These are phyloP conservation scores for Forsythia suspensa DNA, from an alignment of 257 asterid genomes.

Conservation along the genomic window DNA sequence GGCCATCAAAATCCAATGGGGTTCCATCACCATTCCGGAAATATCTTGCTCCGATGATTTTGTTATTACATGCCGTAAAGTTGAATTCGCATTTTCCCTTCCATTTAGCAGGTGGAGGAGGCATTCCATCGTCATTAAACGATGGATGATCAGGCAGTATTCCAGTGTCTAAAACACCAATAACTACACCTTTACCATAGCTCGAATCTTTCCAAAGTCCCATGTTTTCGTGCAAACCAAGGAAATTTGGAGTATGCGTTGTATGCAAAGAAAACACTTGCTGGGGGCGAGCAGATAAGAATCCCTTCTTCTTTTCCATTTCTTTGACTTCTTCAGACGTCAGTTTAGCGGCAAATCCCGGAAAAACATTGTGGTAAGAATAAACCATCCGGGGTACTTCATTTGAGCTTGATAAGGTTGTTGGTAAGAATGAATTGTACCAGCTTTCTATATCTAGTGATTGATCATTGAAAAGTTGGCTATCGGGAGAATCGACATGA, in stretches of 20 bases:
- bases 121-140: slow-evolving; percentile 28
- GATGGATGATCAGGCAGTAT: slow-evolving; percentile 31
- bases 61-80: slow-evolving; percentile 36
- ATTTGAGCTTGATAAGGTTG: neutral
- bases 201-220: slow-evolving; percentile 30
- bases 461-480: too few relatives aligned
- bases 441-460: slow-evolving; percentile 9
- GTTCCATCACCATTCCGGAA: neutral
- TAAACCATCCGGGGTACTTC: slow-evolving; percentile 15
- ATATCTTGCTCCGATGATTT: slow-evolving; percentile 40
- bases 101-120: slow-evolving; percentile 41
- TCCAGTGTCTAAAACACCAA: slow-evolving; percentile 36
- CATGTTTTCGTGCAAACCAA: slow-evolving; percentile 6
- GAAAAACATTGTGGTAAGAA: slow-evolving; percentile 16
- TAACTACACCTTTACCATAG: slow-evolving; percentile 28
- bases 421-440: slow-evolving; percentile 26
- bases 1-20: slow-evolving; percentile 31
- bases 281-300: neutral
- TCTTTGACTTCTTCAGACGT: neutral
- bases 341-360: slow-evolving; percentile 2
- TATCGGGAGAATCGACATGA: neutral
- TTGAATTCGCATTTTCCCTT: slow-evolving; percentile 45
- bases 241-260: slow-evolving; percentile 14
- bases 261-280: neutral
- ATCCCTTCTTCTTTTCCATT: neutral